A percentile compares a stretch with the other conserved stretches of the same genome.
These are phyloP conservation scores for Suillus tomentosus DNA, from an alignment of 768 basidiomycete genomes.

Conservation along the genomic window DNA sequence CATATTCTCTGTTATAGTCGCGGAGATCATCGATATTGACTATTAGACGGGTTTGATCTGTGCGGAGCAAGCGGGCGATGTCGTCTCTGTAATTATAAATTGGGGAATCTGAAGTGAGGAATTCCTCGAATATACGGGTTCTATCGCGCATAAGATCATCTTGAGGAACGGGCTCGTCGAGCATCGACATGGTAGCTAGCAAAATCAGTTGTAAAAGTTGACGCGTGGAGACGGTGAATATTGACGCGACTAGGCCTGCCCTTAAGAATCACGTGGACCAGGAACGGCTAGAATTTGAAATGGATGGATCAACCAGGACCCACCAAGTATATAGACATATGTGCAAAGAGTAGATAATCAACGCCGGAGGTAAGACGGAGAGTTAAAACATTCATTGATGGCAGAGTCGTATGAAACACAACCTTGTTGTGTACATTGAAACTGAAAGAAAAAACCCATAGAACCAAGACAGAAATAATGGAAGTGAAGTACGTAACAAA, in stretches of 20 bases:
- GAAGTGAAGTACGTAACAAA: not conserved
- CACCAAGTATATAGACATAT: no score
- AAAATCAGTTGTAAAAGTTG: constrained; percentile 1
- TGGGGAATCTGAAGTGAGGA: constrained; percentile 67
- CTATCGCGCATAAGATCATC: constrained; percentile 78
- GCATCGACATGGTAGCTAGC: constrained; percentile 32
- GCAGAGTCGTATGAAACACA: not conserved
- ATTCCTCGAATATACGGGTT: constrained; percentile 80
- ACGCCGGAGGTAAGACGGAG: not conserved
- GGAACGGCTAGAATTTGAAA: no score
- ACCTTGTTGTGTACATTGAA: not conserved
- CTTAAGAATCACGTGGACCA: constrained; percentile 23
- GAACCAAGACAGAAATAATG: not conserved
- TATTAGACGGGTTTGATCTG: constrained; percentile 83
- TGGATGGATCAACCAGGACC: no score
- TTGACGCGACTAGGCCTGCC: constrained; percentile 36
- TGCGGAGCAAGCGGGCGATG: constrained; percentile 79
- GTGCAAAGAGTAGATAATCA: no score
- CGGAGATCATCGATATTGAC: constrained; percentile 96
- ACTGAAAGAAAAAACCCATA: not conserved
- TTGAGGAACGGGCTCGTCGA: constrained; percentile 59
- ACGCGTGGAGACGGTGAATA: constrained; percentile 25
- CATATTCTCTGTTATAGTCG: constrained; percentile 86
- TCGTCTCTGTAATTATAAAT: constrained; percentile 85
- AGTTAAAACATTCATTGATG: not conserved